Evolutionary conservation across 129 eudicot species (phyloP).

Genomic region (Artemisia argyi): DNA sequence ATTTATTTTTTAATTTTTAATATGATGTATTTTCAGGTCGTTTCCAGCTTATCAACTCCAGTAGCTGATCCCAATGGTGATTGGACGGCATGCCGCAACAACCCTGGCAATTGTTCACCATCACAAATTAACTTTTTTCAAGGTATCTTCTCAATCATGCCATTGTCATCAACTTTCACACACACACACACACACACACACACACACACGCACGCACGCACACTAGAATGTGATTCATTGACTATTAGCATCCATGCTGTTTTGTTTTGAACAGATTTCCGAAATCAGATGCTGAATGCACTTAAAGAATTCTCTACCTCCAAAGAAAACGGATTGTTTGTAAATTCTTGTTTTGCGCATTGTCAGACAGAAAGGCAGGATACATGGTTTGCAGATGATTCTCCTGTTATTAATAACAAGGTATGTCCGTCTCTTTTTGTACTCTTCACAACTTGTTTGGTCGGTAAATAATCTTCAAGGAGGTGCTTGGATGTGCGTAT

Average conservation of each 20-base stretch:
- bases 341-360: constrained; percentile 90
- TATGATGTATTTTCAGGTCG: constrained; percentile 42
- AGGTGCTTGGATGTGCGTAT: background rate
- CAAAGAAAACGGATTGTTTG: constrained; percentile 60
- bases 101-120: constrained; percentile 59
- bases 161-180: background rate
- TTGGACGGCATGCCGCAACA: constrained; percentile 64
- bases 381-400: constrained; percentile 79
- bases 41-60: constrained; percentile 66
- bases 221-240: background rate
- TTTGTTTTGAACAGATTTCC: constrained; percentile 52
- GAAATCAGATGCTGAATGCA: constrained; percentile 67
- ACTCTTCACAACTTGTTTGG: background rate
- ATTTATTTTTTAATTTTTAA: background rate
- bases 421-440: constrained; percentile 27
- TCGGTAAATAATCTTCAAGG: too few species aligned
- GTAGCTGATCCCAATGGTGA: constrained; percentile 68
- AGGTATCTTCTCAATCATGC: constrained; percentile 33
- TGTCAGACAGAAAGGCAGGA: constrained; percentile 94
- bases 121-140: constrained; percentile 76
- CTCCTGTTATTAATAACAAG: constrained; percentile 68
- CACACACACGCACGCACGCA: background rate
- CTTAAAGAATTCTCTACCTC: constrained; percentile 56
- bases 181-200: background rate
- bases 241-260: constrained; percentile 1